Base-by-base conservation (phyloP, 371 early-diverging fungal genomes). In the Zancudomyces culisetae region DNA sequence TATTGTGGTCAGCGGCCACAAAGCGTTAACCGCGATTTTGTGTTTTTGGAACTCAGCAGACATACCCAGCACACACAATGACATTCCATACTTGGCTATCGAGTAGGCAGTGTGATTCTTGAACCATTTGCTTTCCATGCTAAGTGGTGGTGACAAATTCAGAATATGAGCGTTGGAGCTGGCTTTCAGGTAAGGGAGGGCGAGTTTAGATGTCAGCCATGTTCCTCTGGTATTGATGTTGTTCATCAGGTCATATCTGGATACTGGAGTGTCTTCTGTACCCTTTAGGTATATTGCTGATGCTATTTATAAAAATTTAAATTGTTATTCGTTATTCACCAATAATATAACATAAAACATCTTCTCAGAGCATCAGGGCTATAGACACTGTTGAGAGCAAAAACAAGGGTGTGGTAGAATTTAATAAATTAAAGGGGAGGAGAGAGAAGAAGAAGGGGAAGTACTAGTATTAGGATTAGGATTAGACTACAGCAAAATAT, bases 151-250 rank as follows among this genome's bases (percentile, higher is more conserved):
- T n/a, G 71, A 64, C 28, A 81, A 52, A 47, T 67, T 75, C 40
- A 84, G 66, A 21, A 84, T 76, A 49, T 81, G 79, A 1, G 85
- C 78, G 59, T 80, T 66, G 27, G 56, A 57, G 47, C 77, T 72
- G 50, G 77, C 68, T 43, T 61, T 70, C 63, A 83, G 58, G 55
- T 81, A 63, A 2, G 81, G 84, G 21, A 84, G 63, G 20, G 77
- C 77, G 30, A 67, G 60, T 61, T 81, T 78, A 46, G 78, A 70
- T 20, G 71, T 71, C 42, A 83, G 56, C 71, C 72, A 84, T 35
- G 84, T 84, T 10, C 85, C 85, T n/a, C 84, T 69, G 2, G 70
- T 70, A 58, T 84, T 84, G 60, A 84, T 68, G 41, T 62, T 55
- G 60, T 76, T 69, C 83, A 83, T 82, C 47, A 80, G 60, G 55